Base-by-base conservation (phyloP, 2,329 filamentous ascomycete genomes). In the Periconia sp. region DNA sequence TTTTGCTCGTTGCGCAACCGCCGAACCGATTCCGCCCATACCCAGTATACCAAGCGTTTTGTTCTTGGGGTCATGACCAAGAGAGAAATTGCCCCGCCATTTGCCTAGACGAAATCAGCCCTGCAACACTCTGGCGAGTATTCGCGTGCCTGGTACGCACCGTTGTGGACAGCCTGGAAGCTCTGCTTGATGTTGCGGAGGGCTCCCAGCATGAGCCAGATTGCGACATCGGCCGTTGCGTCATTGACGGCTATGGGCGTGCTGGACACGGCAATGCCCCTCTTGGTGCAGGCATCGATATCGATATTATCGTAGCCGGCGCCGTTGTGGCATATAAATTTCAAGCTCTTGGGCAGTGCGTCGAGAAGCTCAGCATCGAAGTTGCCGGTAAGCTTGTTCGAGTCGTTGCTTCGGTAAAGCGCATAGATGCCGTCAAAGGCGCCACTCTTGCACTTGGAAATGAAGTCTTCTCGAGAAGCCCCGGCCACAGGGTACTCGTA, bases 221-320 rank as follows among this genome's bases (percentile, higher is more conserved):
- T 74, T 6, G 79, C 79, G 8, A 78, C 70, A 33, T 79, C 77
- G 7, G 77, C 80, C 14, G 80, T 83, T 6, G 80, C 77, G 52
- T 82, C 79, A 42, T 82, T 78, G 23, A 80, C 77, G 1, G 77
- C 78, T 33, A 77, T 74, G 0, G 78, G 78, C 2, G 77, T 79
- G 56, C 77, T 72, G 58, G 76, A 76, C n/a, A 79, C 73, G 1
- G 65, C 60, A 23, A 81, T 79, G 2, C 73, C 73, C 59, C 60
- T 75, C 57, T 76, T 66, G 23, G 79, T 80, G 66, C 82, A 85
- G 19, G 78, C 80, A 1, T 74, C 67, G 14, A 85, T 74, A 53
- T 85, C 82, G 45, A 86, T 79, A 60, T 84, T 84, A 64, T 85
- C 83, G 68, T 86, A 86, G 3, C 83, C 83, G 1, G 83, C 83